Evolutionary conservation across 2,329 filamentous ascomycete genomes (phyloP), one percentile per base, ranked within the genome.

Genomic region (Intubia oerlemansii): DNA sequence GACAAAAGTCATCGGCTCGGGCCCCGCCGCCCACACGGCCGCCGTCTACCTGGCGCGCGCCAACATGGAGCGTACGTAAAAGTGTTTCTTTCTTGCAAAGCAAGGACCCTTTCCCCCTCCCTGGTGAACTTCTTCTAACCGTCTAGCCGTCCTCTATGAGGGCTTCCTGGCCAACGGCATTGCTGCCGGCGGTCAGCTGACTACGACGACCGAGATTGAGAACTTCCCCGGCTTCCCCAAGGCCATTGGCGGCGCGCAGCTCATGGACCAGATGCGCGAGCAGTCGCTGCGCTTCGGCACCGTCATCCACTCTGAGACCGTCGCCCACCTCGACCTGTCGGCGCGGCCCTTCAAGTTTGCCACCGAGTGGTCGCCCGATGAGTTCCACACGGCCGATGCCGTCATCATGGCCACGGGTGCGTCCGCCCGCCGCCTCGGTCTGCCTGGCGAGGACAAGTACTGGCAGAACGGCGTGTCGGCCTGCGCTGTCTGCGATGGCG

Each of bases 151-250:
- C 37, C 64, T 98, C 41, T 98, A 95, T 50, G 88, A 98, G 58
- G 88, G 88, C 42, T 92, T 98, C 66, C 72, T 98, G 51, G 88
- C 88, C 43, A 88, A 93, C 47, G 88, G 85, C 45, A 91, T 90
- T 44, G 88, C 88, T 6, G 81, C 88, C 25, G 88, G 88, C 41
- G 88, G 88, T 33, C 88, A 98, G 62, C 65, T 98, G 41, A 98
- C 90, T 31, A 98, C 90, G 16, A 98, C 88, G 31, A 95, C 91
- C 44, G 90, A 98, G 41, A 72, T 98, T 34, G 88, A 98, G 62
- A 98, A 98, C 66, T 98, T 76, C 55, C 88, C 88, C 16, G 88
- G 88, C 27, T 98, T 95, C 58, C 77, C 79, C 44, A 67, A 79
- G 43, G 78, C 75, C 38, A 82, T 98, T 49, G 77, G 81, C 54